phyloP scores from a whole-genome alignment of 306 rosid species.

The Lablab purpureus region DNA sequence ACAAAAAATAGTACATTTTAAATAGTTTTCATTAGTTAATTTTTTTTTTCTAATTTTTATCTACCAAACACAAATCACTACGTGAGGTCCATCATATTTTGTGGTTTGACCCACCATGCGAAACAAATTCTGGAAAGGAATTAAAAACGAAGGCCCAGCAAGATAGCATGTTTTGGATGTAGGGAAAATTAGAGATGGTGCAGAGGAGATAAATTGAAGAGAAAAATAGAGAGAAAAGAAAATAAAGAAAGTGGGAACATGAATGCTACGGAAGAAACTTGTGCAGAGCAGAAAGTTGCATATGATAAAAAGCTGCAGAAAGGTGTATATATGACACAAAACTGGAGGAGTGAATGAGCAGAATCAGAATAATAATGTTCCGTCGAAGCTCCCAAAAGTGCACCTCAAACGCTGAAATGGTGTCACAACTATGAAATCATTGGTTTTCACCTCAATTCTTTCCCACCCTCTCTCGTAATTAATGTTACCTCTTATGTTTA shows the following conservation, averaged over 20 bases:
- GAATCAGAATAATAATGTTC: neutral
- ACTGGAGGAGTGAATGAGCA: neutral
- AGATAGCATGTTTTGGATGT: too few species aligned
- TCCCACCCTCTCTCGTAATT: too few species aligned
- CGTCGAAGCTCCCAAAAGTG: neutral
- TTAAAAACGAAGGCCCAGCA: too few species aligned
- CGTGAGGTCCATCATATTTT: neutral
- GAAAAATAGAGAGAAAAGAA: neutral
- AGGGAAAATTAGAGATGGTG: too few species aligned
- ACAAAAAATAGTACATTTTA: too few species aligned
- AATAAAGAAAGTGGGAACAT: neutral
- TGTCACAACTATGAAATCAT: too few species aligned
- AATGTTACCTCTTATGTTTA: too few species aligned
- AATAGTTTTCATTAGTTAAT: too few species aligned
- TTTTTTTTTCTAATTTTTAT: too few species aligned
- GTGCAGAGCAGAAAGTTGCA: neutral
- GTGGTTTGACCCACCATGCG: neutral
- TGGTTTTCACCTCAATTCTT: too few species aligned
- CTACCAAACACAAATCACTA: too few species aligned
- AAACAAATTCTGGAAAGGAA: too few species aligned
- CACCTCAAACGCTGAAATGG: neutral
- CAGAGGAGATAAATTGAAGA: neutral
- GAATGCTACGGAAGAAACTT: neutral
- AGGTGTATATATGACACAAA: neutral
- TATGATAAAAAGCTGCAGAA: neutral